These are phyloP conservation scores for Fusarium tricinctum DNA, from an alignment of 2,329 filamentous ascomycete species.

Conservation along the genomic window DNA sequence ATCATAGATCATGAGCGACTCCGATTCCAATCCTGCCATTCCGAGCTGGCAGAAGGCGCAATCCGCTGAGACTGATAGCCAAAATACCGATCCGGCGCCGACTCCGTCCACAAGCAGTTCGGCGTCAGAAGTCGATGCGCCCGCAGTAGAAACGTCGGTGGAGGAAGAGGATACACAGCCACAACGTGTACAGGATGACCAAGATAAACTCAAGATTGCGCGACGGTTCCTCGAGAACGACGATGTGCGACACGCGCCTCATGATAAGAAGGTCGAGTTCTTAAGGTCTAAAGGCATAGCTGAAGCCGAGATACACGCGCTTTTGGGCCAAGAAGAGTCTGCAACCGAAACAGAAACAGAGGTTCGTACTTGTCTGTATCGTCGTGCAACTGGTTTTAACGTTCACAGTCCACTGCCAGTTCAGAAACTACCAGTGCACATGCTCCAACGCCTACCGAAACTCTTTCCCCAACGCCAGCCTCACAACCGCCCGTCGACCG, in stretches of 20 bases:
- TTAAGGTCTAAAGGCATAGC: constrained; percentile 81
- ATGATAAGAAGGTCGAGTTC: constrained; percentile 81
- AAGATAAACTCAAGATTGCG: constrained; percentile 71
- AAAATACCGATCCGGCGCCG: constrained; percentile 32
- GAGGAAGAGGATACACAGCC: constrained; percentile 21
- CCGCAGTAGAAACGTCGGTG: constrained; percentile 8
- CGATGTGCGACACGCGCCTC: constrained; percentile 75
- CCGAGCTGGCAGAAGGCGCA: constrained; percentile 53
- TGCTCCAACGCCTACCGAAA: constrained; percentile 38
- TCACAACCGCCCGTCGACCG: constrained; percentile 57
- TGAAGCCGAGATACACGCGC: constrained; percentile 74
- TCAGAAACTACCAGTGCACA: constrained; percentile 26
- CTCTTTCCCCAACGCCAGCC: constrained; percentile 46
- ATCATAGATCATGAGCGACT: constrained; percentile 52
- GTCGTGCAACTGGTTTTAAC: neutral
- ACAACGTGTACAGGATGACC: neutral
- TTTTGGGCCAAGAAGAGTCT: constrained; percentile 63
- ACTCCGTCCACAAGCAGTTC: constrained; percentile 39
- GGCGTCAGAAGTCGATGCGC: constrained; percentile 36
- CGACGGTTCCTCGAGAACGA: constrained; percentile 82
- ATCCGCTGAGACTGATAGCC: constrained; percentile 34
- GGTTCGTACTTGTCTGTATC: constrained; percentile 22
- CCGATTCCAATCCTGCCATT: constrained; percentile 51
- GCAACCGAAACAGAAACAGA: constrained; percentile 28
- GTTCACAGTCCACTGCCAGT: constrained; percentile 1